Conservation (phyloP, 176 grass and related monocot genomes). For the Oryza longistaminata region DNA sequence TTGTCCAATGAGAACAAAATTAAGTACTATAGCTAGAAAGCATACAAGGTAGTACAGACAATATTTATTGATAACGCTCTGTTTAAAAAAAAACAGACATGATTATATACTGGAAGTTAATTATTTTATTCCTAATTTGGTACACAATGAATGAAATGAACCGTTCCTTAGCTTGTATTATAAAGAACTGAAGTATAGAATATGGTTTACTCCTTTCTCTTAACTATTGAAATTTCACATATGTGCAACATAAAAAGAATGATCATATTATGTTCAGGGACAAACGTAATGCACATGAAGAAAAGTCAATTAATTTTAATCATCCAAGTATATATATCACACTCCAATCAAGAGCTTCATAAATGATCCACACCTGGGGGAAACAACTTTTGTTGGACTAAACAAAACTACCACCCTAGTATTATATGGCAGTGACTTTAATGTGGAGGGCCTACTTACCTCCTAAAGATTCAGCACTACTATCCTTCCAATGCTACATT, state of each 20-base stretch:
- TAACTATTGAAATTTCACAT: not conserved
- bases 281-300: not conserved
- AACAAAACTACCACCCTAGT: slow-evolving; percentile 31
- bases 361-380: not conserved
- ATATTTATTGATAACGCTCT: not conserved
- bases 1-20: not conserved
- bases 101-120: not conserved
- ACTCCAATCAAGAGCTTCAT: not conserved
- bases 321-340: not conserved
- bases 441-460: slow-evolving; percentile 39
- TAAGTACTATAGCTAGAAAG: not conserved
- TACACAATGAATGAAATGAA: not conserved
- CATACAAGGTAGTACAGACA: not conserved
- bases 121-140: not conserved
- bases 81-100: not conserved
- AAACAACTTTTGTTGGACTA: slow-evolving; percentile 34
- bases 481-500: not conserved
- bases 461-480: slow-evolving; percentile 49
- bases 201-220: not conserved
- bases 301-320: not conserved
- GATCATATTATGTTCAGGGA: not conserved
- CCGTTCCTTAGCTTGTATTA: not conserved
- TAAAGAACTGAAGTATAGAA: not conserved
- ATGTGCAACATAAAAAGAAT: not conserved
- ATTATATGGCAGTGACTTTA: slow-evolving; percentile 24